Percentiles rank a stretch among this genome's conserved stretches.
Conservation (phyloP, 371 early-diverging fungal genomes). For the Mucor lusitanicus region DNA sequence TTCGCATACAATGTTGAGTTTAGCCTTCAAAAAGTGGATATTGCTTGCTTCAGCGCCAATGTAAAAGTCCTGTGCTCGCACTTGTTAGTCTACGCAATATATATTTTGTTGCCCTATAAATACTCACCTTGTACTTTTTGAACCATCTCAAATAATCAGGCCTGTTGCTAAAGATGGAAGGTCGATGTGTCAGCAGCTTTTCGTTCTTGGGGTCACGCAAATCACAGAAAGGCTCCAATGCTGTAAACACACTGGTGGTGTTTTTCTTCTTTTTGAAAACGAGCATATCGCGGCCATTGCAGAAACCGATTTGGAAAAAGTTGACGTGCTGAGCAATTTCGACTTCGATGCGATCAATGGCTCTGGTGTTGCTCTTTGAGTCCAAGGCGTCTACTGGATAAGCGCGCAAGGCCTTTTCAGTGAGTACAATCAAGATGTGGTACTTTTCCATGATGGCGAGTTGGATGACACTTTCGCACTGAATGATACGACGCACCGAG, state of each 20-base stretch:
- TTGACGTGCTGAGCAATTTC: slow-evolving; percentile 69
- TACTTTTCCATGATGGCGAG: slow-evolving; percentile 48
- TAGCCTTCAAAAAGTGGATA: slow-evolving; percentile 74
- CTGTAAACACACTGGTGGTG: slow-evolving; percentile 47
- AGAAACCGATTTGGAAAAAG: slow-evolving; percentile 80
- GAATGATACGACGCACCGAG: slow-evolving; percentile 35
- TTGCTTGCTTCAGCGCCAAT: slow-evolving; percentile 79
- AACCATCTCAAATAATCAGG: slow-evolving; percentile 33
- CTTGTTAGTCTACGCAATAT: not conserved
- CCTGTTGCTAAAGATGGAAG: slow-evolving; percentile 32
- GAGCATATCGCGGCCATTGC: slow-evolving; percentile 62
- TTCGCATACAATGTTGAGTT: slow-evolving; percentile 80
- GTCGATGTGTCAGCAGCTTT: slow-evolving; percentile 22
- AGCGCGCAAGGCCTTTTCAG: slow-evolving; percentile 59
- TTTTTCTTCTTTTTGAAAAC: slow-evolving; percentile 58
- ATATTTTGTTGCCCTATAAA: not conserved
- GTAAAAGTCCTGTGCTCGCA: slow-evolving; percentile 71
- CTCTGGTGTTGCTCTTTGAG: slow-evolving; percentile 41
- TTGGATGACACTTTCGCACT: slow-evolving; percentile 46
- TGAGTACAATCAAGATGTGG: slow-evolving; percentile 49
- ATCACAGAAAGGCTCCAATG: slow-evolving; percentile 44
- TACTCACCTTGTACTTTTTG: slow-evolving; percentile 33
- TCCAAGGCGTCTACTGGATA: slow-evolving; percentile 65
- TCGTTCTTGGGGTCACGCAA: slow-evolving; percentile 44
- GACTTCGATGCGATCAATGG: slow-evolving; percentile 42